phyloP scores from a whole-genome alignment of 345 rosid genomes.

The Populus alba region DNA sequence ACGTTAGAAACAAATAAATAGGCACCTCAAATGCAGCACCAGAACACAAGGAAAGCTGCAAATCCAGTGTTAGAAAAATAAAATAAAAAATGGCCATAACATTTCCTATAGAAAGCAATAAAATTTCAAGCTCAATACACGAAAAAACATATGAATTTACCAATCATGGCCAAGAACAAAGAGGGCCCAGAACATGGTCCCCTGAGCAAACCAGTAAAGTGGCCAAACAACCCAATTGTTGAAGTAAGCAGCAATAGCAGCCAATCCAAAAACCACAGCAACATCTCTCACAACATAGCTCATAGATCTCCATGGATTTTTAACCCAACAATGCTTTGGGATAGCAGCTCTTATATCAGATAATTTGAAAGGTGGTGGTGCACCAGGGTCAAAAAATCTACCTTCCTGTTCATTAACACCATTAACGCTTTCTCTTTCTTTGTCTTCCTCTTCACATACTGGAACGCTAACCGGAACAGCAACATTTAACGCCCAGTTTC shows the following conservation, averaged over 20 bases:
- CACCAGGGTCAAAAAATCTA: constrained; percentile 42
- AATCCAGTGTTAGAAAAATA: background rate
- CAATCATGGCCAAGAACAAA: constrained; percentile 98
- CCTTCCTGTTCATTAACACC: constrained; percentile 17
- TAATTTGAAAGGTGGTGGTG: constrained; percentile 33
- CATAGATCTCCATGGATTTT: constrained; percentile 78
- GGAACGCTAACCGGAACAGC: constrained; percentile 40
- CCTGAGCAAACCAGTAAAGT: constrained; percentile 85
- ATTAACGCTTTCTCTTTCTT: constrained; percentile 15
- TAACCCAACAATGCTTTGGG: constrained; percentile 94
- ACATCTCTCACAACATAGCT: constrained; percentile 81
- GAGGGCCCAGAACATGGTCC: constrained; percentile 97
- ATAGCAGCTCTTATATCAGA: constrained; percentile 82
- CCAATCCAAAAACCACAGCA: constrained; percentile 58
- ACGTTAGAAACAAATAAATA: background rate
- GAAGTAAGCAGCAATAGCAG: constrained; percentile 64
- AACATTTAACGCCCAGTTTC: constrained; percentile 55
- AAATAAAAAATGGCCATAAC: background rate
- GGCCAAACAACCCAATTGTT: constrained; percentile 86
- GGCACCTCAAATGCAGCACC: background rate
- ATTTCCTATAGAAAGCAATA: background rate
- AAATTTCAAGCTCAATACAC: background rate
- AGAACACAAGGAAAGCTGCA: background rate
- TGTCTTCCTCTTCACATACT: constrained; percentile 21
- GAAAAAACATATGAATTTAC: constrained; percentile 28